These are phyloP conservation scores for Penicillium sp. DNA, from an alignment of 2,329 filamentous ascomycete genomes.

Conservation along the genomic window DNA sequence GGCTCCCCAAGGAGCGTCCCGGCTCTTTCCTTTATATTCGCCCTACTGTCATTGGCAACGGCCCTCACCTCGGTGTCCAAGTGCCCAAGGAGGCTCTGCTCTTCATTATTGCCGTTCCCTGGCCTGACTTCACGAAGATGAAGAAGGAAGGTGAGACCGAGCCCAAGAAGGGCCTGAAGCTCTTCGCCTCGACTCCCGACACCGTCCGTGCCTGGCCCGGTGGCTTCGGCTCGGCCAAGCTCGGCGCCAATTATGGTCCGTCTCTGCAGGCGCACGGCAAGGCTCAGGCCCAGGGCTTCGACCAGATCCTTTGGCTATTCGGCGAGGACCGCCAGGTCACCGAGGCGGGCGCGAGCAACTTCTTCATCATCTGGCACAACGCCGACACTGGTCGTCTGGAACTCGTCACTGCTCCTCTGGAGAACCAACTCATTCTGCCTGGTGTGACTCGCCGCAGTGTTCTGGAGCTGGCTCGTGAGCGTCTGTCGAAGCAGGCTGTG, in stretches of 20 bases:
- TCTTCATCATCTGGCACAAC: conserved; percentile 74
- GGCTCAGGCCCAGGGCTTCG: conserved; percentile 69
- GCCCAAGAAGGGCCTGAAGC: conserved; percentile 51
- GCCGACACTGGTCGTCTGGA: conserved; percentile 59
- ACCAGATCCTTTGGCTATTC: conserved; percentile 94
- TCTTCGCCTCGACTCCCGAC: conserved; percentile 76
- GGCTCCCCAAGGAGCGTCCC: conserved; percentile 65
- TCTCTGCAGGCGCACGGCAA: conserved; percentile 74
- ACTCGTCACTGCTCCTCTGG: conserved; percentile 79
- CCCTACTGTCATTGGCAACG: conserved; percentile 81
- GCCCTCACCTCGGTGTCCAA: conserved; percentile 75
- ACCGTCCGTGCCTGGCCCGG: conserved; percentile 90
- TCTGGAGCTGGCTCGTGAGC: conserved; percentile 66
- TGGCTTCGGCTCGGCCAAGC: conserved; percentile 87
- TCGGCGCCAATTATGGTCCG: conserved; percentile 92
- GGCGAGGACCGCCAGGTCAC: conserved; percentile 75
- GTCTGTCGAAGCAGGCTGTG: conserved; percentile 48
- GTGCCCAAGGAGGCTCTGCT: conserved; percentile 78
- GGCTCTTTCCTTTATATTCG: conserved; percentile 78
- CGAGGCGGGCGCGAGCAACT: conserved; percentile 88
- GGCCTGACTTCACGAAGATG: conserved; percentile 33
- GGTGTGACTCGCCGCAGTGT: conserved; percentile 83
- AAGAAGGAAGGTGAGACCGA: conserved; percentile 20
- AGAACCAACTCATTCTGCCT: conserved; percentile 79
- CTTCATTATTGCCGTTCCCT: conserved; percentile 68